Percentiles rank a stretch among this genome's conserved stretches.
These are phyloP conservation scores for Kwoniella heveanensis DNA, from an alignment of 768 basidiomycete species.

Conservation along the genomic window DNA sequence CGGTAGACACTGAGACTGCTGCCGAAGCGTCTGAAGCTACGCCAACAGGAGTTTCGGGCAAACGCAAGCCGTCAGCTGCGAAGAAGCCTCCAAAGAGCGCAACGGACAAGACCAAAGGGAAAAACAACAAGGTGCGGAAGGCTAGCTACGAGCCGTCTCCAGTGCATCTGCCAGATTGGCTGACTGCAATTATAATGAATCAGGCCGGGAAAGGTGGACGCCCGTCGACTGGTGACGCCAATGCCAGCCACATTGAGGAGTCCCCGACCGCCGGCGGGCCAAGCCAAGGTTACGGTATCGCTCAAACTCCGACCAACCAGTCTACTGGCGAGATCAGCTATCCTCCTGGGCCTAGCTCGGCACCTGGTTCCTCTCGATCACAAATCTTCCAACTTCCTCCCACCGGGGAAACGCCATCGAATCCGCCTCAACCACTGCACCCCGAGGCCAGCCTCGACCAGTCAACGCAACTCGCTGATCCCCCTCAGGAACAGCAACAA, in stretches of 20 bases:
- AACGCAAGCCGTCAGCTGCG: slow-evolving; percentile 21
- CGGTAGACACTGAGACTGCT: slow-evolving; percentile 21
- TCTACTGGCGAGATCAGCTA: slow-evolving; percentile 11
- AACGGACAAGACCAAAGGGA: slow-evolving; percentile 18
- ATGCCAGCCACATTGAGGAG: slow-evolving; percentile 9
- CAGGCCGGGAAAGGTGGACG: slow-evolving; percentile 20
- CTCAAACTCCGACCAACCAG: slow-evolving; percentile 6
- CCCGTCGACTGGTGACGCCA: slow-evolving; percentile 12
- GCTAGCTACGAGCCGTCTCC: background rate
- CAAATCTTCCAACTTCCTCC: slow-evolving; percentile 17
- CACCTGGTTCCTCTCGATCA: slow-evolving; percentile 19
- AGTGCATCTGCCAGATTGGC: slow-evolving; percentile 9
- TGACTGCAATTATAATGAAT: slow-evolving; percentile 14
- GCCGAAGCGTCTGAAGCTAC: slow-evolving; percentile 15
- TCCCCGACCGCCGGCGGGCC: slow-evolving; percentile 4
- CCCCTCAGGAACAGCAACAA: background rate
- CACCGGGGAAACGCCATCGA: background rate
- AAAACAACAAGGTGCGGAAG: slow-evolving; percentile 24
- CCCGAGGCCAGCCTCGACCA: background rate
- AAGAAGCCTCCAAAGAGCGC: slow-evolving; percentile 20
- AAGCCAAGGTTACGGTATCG: slow-evolving; percentile 4
- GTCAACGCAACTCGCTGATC: background rate
- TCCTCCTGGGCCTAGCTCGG: slow-evolving; percentile 8
- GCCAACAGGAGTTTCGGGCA: slow-evolving; percentile 20
- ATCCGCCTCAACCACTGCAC: background rate